Base-by-base conservation (phyloP, 495 filamentous ascomycete species). In the Tuber indicum region DNA sequence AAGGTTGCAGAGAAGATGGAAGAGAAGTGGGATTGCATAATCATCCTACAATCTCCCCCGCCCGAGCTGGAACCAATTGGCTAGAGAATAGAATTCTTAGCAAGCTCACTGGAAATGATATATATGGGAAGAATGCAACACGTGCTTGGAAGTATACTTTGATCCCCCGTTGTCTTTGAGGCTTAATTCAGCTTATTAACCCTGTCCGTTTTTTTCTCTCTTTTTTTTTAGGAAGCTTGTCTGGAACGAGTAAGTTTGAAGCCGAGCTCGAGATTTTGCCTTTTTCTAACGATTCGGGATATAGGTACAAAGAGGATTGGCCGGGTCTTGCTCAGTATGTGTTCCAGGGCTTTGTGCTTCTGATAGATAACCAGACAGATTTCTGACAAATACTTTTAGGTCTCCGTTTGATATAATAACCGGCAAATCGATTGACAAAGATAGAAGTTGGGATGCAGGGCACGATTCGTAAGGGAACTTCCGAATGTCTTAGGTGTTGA, bases 251-350 rank as follows among this genome's bases (percentile, higher is more conserved):
- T 82, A 43, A 76, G 75, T 71, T 21, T 19, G 36, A 74, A 45
- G 41, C 26, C 21, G 5, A 16, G 21, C 7, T 2, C 21, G 32
- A 46, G 19, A 39, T 9, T 21, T 46, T 14, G 45, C 17, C 52
- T 46, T 52, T 70, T 72, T 74, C 43, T 66, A n/a, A 45, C 42
- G 47, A 69, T 36, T 70, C 43, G 41, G 36, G 12, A 39, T 21
- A 73, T 58, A 82, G 81, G 74, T 83, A 78, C 70, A 32, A 72
- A n/a, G 82, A 84, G 73, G 77, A 81, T 75, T 83, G 83, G 82
- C 82, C 82, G 32, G 82, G 82, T 32, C 74, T 84, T 70, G 77
- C 82, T 72, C 82, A 84, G 82, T 83, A 79, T 71, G 81, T 75
- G 42, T 16, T 23, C 19, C 45, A 46, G 10, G 23, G 72, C 42